These are phyloP conservation scores for Boletus patriciae DNA, from an alignment of 768 basidiomycete genomes.

Conservation along the genomic window DNA sequence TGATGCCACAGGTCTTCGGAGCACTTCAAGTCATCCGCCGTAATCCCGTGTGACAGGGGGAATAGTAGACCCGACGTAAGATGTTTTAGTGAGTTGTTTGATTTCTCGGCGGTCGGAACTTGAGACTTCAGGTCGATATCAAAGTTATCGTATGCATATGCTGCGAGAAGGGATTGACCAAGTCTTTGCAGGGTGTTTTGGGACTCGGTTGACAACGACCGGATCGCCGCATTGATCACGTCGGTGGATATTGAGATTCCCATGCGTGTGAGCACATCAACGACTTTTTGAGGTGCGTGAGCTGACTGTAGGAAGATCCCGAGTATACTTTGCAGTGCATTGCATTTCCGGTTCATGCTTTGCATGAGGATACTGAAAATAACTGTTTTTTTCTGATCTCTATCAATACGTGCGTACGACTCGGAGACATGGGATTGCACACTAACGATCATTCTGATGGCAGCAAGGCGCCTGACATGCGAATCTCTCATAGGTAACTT, in stretches of 20 bases:
- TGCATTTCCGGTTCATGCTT: background rate
- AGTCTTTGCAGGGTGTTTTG: background rate
- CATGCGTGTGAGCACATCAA: background rate
- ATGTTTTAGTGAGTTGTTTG: background rate
- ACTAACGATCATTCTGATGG: no score
- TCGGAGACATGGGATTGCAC: no score
- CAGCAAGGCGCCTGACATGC: no score
- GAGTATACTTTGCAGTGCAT: background rate
- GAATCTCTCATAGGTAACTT: no score
- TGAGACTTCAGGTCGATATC: background rate
- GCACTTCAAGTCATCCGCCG: background rate
- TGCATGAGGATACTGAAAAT: background rate
- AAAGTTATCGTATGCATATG: slow-evolving; percentile 6
- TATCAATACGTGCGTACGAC: no score
- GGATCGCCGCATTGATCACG: background rate
- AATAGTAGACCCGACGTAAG: background rate
- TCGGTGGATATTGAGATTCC: background rate
- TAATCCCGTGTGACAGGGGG: background rate
- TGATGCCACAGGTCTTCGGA: background rate
- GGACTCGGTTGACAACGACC: background rate
- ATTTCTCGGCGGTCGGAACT: background rate
- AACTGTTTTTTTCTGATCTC: background rate
- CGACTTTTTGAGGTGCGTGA: background rate
- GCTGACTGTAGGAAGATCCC: background rate
- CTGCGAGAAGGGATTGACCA: background rate